Percentiles rank a stretch among this genome's conserved stretches.
These are phyloP conservation scores for Calonectria honghensis DNA, from an alignment of 2,329 filamentous ascomycete species.

Conservation along the genomic window DNA sequence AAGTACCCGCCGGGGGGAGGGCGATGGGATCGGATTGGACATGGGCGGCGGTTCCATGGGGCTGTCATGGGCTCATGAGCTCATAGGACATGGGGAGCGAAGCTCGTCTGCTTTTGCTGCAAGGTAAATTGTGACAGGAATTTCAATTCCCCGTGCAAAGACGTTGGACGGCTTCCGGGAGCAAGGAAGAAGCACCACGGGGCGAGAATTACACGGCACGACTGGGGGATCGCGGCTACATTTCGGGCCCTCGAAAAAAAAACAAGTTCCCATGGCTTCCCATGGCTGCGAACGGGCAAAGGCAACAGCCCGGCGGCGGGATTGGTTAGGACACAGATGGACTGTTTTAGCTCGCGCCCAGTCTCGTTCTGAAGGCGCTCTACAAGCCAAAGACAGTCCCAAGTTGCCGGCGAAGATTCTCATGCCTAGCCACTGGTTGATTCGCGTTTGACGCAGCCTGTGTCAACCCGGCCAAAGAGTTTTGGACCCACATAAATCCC, in stretches of 20 bases:
- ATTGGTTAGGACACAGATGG: conserved; percentile 17
- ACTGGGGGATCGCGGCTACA: conserved; percentile 7
- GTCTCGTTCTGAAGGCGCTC: conserved; percentile 13
- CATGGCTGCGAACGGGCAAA: conserved; percentile 29
- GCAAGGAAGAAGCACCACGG: neutral
- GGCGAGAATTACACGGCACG: conserved; percentile 10
- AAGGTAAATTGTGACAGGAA: conserved; percentile 28
- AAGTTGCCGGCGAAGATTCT: conserved; percentile 4
- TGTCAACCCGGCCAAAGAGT: conserved; percentile 26
- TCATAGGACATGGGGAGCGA: conserved; percentile 31
- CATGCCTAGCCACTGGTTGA: conserved; percentile 6
- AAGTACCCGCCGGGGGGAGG: conserved; percentile 7
- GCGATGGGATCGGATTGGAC: conserved; percentile 35
- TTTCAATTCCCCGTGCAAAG: conserved; percentile 8
- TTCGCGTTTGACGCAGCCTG: conserved; percentile 9
- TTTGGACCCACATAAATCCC: conserved; percentile 33
- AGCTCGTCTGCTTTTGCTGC: conserved; percentile 15
- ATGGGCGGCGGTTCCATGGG: conserved; percentile 36
- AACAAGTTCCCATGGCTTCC: conserved; percentile 3
- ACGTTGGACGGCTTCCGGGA: conserved; percentile 16
- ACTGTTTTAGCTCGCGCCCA: conserved; percentile 29
- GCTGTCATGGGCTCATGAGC: conserved; percentile 30
- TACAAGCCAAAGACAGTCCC: conserved; percentile 20
- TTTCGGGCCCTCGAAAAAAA: conserved; percentile 9
- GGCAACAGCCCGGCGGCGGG: conserved; percentile 8